Evolutionary conservation across 345 rosid species (phyloP), one percentile per base, ranked within the genome.

Genomic region (Melastoma malabathricum): DNA sequence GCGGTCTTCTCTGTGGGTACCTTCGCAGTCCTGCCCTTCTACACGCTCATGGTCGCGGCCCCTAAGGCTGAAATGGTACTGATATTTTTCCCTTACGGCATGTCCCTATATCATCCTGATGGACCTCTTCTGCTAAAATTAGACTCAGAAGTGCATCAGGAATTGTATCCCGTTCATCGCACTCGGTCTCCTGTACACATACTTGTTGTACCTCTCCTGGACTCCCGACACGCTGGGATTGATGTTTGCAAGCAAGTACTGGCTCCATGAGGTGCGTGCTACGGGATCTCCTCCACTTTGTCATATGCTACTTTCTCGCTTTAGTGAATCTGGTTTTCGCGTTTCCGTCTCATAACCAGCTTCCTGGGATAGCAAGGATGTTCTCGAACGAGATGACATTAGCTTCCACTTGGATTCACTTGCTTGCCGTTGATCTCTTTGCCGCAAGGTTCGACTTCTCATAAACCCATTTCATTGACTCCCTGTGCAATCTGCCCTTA

Each of bases 331-430:
- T 19, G 19, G 15, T 51, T 56, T 18, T 43, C 15, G 2, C 25
- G 4, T 22, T 9, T 2, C 41, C 2, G 41, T 34, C 41, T 2
- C 12, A 34, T 8, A 34, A 34, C 41, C 59, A 86, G 98, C 68
- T 92, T 46, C 59, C 93, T 2, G 93, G 84, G n/a, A 86, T 92
- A 12, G 68, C 80, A 16, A 92, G 84, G 75, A 78, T 86, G 96
- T 92, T 92, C 60, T 69, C 87, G 19, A 80, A 66, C 61, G 96
- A 92, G 62, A 72, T 82, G 72, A 82, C 95, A 46, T 62, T 92
- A 66, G 78, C 96, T 71, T 92, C 98, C 52, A 95, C 86, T 10
- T 92, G 98, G 98, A 82, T 92, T 80, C 96, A 86, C 72, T 77
- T 84, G 47, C 67, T 92, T 52, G 79, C 75, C 43, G 55, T 92